A percentile compares a stretch with the other conserved stretches of the same genome.
Conservation (phyloP, 768 basidiomycete genomes). For the Hygrocybe punicea region DNA sequence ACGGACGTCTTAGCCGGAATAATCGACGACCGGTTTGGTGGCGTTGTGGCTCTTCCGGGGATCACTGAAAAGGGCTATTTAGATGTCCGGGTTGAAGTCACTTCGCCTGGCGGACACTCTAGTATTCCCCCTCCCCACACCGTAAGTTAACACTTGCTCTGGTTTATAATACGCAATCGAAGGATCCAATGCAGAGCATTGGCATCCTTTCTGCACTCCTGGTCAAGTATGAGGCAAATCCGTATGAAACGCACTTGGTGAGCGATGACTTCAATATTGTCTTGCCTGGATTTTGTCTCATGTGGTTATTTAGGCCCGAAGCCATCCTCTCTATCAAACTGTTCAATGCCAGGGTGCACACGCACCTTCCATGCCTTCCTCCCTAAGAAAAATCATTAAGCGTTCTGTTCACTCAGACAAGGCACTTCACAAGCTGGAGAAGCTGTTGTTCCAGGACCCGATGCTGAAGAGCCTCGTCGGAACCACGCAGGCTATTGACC, state of each 20-base stretch:
- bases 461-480: slow-evolving; percentile 47
- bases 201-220: slow-evolving; percentile 75
- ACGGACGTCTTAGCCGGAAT: slow-evolving; percentile 36
- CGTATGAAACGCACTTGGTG: slow-evolving; percentile 52
- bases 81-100: slow-evolving; percentile 61
- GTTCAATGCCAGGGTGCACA: slow-evolving; percentile 67
- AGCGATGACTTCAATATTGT: slow-evolving; percentile 9
- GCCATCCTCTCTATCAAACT: slow-evolving; percentile 55
- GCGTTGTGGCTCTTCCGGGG: slow-evolving; percentile 56
- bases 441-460: slow-evolving; percentile 41
- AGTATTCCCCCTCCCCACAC: slow-evolving; percentile 82
- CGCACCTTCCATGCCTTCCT: slow-evolving; percentile 49
- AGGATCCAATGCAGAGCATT: slow-evolving; percentile 44
- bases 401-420: slow-evolving; percentile 47
- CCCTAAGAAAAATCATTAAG: slow-evolving; percentile 47
- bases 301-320: slow-evolving; percentile 43
- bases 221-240: slow-evolving; percentile 64
- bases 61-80: slow-evolving; percentile 74
- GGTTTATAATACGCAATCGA: background rate
- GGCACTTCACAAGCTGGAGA: slow-evolving; percentile 51
- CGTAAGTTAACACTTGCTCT: slow-evolving; percentile 34
- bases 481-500: slow-evolving; percentile 77
- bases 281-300: background rate
- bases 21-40: slow-evolving; percentile 49
- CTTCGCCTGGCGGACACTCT: slow-evolving; percentile 78